phyloP scores from a whole-genome alignment of 2,329 filamentous ascomycete genomes.

The Berkeleyomyces rouxiae region DNA sequence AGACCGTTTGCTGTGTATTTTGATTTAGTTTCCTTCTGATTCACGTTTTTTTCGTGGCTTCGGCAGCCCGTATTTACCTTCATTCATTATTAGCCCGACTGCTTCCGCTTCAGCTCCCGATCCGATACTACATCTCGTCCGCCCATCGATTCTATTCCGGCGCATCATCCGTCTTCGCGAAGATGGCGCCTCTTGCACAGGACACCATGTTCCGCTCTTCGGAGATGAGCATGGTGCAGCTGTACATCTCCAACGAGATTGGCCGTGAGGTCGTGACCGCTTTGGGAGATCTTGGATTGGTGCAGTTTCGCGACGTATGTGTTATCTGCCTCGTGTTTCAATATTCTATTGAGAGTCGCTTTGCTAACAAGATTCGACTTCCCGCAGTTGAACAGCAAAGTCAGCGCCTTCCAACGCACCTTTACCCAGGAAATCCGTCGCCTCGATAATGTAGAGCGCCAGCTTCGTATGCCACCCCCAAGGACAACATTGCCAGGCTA shows the following conservation, averaged over 20 bases:
- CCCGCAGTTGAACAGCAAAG: slow-evolving; percentile 70
- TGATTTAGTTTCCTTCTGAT: not conserved
- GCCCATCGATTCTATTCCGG: not conserved
- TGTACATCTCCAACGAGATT: slow-evolving; percentile 98
- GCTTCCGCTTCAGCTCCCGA: not conserved
- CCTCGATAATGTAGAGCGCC: slow-evolving; percentile 93
- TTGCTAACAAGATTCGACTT: slow-evolving; percentile 6
- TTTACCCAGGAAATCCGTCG: slow-evolving; percentile 96
- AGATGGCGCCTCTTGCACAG: slow-evolving; percentile 46
- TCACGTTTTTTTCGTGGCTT: slow-evolving; percentile 3
- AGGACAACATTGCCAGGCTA: not conserved
- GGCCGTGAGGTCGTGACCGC: slow-evolving; percentile 94
- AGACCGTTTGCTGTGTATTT: not conserved
- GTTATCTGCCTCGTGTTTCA: not conserved
- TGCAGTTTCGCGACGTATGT: slow-evolving; percentile 87
- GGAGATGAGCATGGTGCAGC: slow-evolving; percentile 99
- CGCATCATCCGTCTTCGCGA: slow-evolving; percentile 7
- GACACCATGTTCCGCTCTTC: slow-evolving; percentile 98
- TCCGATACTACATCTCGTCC: not conserved
- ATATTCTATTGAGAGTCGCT: not conserved
- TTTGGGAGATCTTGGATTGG: slow-evolving; percentile 83
- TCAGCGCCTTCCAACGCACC: slow-evolving; percentile 87
- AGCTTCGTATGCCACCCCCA: slow-evolving; percentile 56
- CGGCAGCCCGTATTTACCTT: not conserved
- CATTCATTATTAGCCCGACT: not conserved